Evolutionary conservation across 2,329 filamentous ascomycete genomes (phyloP).

Genomic region (Clarireedia homoeocarpa): DNA sequence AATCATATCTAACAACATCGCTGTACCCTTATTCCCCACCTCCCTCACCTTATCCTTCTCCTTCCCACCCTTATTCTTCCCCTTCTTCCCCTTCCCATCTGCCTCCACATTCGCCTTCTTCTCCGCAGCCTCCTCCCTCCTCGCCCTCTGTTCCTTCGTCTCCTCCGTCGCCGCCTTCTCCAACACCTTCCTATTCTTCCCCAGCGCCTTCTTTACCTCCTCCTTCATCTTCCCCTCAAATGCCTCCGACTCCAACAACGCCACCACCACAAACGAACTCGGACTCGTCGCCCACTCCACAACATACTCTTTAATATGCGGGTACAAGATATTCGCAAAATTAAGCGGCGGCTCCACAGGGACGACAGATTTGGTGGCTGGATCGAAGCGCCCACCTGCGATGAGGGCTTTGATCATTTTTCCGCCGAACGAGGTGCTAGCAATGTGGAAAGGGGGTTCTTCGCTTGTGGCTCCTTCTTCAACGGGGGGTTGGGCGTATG

Average conservation of each 20-base stretch:
- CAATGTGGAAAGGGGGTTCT: conserved; percentile 41
- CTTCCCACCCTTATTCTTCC: conserved; percentile 38
- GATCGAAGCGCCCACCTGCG: conserved; percentile 80
- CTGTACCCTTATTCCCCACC: conserved; percentile 55
- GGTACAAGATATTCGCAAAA: conserved; percentile 78
- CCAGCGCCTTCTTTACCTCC: conserved; percentile 61
- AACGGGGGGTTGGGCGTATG: conserved; percentile 23
- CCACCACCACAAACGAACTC: conserved; percentile 80
- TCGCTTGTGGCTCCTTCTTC: conserved; percentile 30
- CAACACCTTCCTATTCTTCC: conserved; percentile 64
- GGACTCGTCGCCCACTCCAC: conserved; percentile 79
- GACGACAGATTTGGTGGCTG: conserved; percentile 59
- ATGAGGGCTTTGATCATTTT: conserved; percentile 89
- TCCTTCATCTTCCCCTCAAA: conserved; percentile 58
- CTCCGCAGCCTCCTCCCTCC: conserved; percentile 34
- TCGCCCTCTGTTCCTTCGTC: conserved; percentile 45
- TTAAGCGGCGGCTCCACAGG: conserved; percentile 67
- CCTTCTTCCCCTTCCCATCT: conserved; percentile 34
- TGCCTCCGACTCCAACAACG: conserved; percentile 65
- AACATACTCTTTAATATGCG: conserved; percentile 66
- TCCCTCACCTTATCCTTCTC: conserved; percentile 34
- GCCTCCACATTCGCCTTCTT: conserved; percentile 28
- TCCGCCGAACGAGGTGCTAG: conserved; percentile 55
- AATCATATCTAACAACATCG: conserved; percentile 52
- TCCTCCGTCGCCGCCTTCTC: conserved; percentile 57